A percentile compares a stretch with the other conserved stretches of the same genome.
Evolutionary conservation across 257 asterid species (phyloP).

Genomic region (Lycium barbarum): DNA sequence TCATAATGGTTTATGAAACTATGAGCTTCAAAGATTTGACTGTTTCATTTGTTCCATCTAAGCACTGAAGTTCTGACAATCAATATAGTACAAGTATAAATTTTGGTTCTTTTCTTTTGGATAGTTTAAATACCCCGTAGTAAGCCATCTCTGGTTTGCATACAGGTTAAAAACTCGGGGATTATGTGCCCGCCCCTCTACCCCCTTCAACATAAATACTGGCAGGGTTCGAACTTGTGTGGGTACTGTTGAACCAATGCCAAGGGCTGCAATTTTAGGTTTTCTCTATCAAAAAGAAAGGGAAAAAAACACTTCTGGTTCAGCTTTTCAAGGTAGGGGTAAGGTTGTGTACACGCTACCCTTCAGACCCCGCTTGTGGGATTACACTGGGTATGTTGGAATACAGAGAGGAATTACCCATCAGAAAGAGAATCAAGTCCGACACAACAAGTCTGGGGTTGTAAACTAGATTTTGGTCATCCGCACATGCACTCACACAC

Average conservation of each 20-base stretch:
- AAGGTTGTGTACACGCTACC: too few species aligned
- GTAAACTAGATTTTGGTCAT: not conserved
- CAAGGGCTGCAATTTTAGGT: not conserved
- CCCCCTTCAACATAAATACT: not conserved
- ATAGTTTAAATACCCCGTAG: not conserved
- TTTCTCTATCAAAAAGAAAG: too few species aligned
- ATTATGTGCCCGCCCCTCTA: not conserved
- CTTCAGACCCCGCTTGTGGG: not conserved
- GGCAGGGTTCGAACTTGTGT: not conserved
- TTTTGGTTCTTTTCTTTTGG: not conserved
- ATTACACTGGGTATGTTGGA: not conserved
- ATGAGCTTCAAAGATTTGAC: not conserved
- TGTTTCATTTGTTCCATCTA: not conserved
- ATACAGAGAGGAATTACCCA: not conserved
- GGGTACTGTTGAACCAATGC: not conserved
- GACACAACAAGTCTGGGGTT: not conserved
- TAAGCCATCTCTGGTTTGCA: conserved; percentile 3
- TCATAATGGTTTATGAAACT: not conserved
- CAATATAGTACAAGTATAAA: not conserved
- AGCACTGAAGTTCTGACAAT: not conserved
- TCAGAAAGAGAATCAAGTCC: not conserved
- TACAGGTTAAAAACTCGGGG: not conserved
- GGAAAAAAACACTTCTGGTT: too few species aligned
- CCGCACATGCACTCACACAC: not conserved
- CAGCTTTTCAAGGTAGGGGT: too few species aligned